Base-by-base conservation (phyloP, 805 yeast species). In the Suhomyces prunicola region DNA sequence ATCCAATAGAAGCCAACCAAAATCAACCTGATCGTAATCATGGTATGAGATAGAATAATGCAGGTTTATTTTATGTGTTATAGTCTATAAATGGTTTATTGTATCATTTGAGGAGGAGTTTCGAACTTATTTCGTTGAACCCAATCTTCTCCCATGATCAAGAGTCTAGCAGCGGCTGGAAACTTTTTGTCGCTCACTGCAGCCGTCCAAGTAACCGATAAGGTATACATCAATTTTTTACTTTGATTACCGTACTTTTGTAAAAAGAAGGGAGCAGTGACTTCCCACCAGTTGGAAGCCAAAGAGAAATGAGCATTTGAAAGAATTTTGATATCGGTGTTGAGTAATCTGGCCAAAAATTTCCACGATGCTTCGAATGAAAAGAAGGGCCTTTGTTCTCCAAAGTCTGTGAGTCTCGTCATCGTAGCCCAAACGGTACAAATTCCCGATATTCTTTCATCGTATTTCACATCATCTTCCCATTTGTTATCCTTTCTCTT, bases 201-300 rank as follows among this genome's bases (percentile, higher is more conserved):
- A n/a, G 64, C 54, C 0, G 90, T 79, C 85, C 91, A 85, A 0
- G 68, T 74, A 3, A 63, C 65, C 53, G 80, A 76, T 5, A 83
- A 64, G 9, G 80, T 57, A 6, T 57, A 59, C 53, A 91, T 60
- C 27, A 90, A 51, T 65, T 94, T 94, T 5, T 45, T 51, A 3
- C 83, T 94, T 71, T 93, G 98, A 4, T 57, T 68, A 0, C 92
- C 91, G 66, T 84, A 93, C 1, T 76, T 78, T 8, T 64, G 62
- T 6, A 77, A 50, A 52, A 93, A 81, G 42, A 83, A 76, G 7
- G 60, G 56, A 0, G 88, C 92, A 47, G 87, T 77, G 5, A 91
- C 83, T 58, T 94, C 98, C 96, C 97, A 90, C 97, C 97, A 92
- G 33, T 87, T 82, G 2, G 90, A 86, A 4, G 85, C 78, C 1